Conservation (phyloP, 2,329 filamentous ascomycete genomes). For the Trichoderma arundinaceum region DNA sequence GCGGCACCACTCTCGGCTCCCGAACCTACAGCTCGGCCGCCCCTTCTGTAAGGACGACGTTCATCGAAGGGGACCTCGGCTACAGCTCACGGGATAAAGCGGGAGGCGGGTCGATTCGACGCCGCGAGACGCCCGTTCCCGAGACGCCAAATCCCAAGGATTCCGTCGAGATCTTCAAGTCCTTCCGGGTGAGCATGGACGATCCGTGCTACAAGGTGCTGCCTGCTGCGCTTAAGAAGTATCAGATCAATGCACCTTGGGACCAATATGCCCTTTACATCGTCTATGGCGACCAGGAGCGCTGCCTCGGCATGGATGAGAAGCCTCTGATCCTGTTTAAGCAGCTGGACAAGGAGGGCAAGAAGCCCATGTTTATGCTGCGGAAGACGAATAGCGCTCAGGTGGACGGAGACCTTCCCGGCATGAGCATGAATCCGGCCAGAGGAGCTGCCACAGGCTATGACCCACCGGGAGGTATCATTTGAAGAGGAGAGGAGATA, state of each 20-base stretch:
- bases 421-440: constrained; percentile 56
- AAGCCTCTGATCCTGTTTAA: constrained; percentile 96
- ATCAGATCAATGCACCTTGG: constrained; percentile 98
- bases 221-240: constrained; percentile 93
- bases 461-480: constrained; percentile 66
- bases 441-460: constrained; percentile 56
- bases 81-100: constrained; percentile 44
- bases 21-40: constrained; percentile 65
- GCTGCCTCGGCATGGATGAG: constrained; percentile 88
- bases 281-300: constrained; percentile 97
- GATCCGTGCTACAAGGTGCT: constrained; percentile 98
- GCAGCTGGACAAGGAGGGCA: constrained; percentile 92
- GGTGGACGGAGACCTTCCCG: constrained; percentile 59
- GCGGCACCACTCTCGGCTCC: constrained; percentile 63
- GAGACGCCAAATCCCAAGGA: constrained; percentile 64
- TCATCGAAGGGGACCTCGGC: constrained; percentile 55
- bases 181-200: constrained; percentile 96
- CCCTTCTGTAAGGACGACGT: constrained; percentile 60
- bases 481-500: constrained; percentile 45
- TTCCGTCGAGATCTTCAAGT: constrained; percentile 96
- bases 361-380: constrained; percentile 99
- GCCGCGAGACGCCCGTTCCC: constrained; percentile 66
- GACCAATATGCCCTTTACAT: constrained; percentile 98
- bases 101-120: constrained; percentile 42
- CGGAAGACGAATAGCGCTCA: constrained; percentile 66